A percentile compares a stretch with the other conserved stretches of the same genome.
Evolutionary conservation across 2,329 filamentous ascomycete genomes (phyloP).

Genomic region (Botrytis squamosa): DNA sequence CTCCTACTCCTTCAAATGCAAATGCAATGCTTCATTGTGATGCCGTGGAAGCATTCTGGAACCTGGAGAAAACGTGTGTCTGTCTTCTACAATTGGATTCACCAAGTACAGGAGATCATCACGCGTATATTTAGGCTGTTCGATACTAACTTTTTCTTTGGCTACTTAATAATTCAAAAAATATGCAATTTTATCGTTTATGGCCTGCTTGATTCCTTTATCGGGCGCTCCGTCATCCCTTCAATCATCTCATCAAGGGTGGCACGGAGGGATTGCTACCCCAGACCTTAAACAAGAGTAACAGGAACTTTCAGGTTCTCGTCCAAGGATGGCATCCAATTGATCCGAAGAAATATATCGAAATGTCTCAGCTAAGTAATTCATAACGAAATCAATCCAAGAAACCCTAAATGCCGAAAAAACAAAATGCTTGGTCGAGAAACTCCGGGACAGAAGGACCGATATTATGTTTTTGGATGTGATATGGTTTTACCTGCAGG

Average conservation of each 20-base stretch:
- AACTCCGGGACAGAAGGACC: constrained; percentile 22
- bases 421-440: constrained; percentile 7
- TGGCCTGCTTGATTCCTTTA: constrained; percentile 9
- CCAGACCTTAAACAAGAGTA: constrained; percentile 15
- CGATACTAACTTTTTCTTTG: neutral
- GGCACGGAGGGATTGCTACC: constrained; percentile 13
- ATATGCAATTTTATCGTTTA: neutral
- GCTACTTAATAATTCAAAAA: neutral
- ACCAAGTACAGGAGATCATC: constrained; percentile 8
- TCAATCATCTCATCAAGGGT: constrained; percentile 16
- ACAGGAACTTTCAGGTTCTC: constrained; percentile 4
- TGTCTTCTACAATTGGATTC: constrained; percentile 11
- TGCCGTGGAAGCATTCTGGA: constrained; percentile 22
- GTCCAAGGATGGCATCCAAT: constrained; percentile 19
- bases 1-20: constrained; percentile 17
- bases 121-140: constrained; percentile 6
- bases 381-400: constrained; percentile 12
- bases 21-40: constrained; percentile 21
- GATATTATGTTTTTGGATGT: constrained; percentile 15
- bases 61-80: constrained; percentile 22
- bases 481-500: constrained; percentile 17
- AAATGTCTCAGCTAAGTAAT: constrained; percentile 19
- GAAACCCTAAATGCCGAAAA: constrained; percentile 19
- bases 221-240: constrained; percentile 21
- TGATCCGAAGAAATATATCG: constrained; percentile 5